Base-by-base conservation (phyloP, 257 asterid species). In the Solanum chilense region DNA sequence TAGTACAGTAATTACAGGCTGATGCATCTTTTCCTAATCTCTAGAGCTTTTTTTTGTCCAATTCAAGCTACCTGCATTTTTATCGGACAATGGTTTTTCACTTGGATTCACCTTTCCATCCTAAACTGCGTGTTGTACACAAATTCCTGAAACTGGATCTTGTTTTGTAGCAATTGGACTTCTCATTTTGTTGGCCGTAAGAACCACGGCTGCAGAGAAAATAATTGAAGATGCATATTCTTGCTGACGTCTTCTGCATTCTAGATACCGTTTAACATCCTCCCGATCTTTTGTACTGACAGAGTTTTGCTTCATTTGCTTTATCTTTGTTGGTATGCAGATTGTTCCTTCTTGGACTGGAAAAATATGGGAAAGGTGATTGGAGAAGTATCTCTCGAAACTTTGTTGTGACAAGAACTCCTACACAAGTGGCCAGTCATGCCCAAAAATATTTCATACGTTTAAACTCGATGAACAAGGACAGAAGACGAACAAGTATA, bases 371-470 rank as follows among this genome's bases (percentile, higher is more conserved):
- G 12, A 96, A 94, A 90, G 99, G 98, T 25, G 98, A 95, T 82
- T 96, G 99, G 99, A 86, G 98, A 89, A 96, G 99, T 88, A 96
- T 96, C 82, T 96, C 99, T 0, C 82, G 99, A 3, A 95, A 96
- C 87, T 95, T 92, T 81, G 98, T 96, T 56, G 95, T 95, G 87
- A 93, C 99, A 18, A 92, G 98, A 82, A 96, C 98, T 8, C 99
- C 98, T 25, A 96, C 98, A 3, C 99, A 96, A 90, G 98, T 96
- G 58, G 99, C 99, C 23, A 96, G 98, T 89, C 99, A 96, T 69
- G 98, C 99, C 3, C 99, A 96, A 86, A 96, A 96, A 89, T 96
- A 95, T 86, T 96, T 95, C 87, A 95, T 96, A 18, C 98, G 98
- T 74, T 83, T 96, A 83, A 95, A 94, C 91, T 95, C 99, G 3